Base-by-base conservation (phyloP, 371 early-diverging fungal species). In the Rhizopus arrhizus region DNA sequence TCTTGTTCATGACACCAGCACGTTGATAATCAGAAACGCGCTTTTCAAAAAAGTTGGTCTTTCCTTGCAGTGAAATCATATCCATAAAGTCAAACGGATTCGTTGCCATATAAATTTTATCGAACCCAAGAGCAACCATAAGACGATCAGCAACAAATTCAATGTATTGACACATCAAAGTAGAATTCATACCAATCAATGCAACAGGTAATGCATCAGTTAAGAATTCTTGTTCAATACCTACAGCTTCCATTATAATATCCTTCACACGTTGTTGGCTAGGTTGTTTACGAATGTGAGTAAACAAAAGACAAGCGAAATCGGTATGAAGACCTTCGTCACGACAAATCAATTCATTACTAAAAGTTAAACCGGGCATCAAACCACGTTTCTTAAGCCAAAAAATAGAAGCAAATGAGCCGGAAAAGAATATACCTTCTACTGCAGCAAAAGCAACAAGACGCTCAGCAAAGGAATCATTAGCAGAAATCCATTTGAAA, bases 81-180 rank as follows among this genome's bases (percentile, higher is more conserved):
- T 99, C 99, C 99, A 99, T 99, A 70, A 99, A 99, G 75, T 99
- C 99, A 68, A 99, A 99, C 48, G 99, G 99, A 74, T 99, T 99
- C 66, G 89, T 81, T 3, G 84, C 87, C 42, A 92, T 88, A 85
- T 93, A 99, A 62, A 86, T 70, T 83, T 99, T 99, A 49, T 77
- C 71, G 58, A 88, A 86, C 31, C 96, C 97, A 34, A 99, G 86
- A n/a, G 94, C 89, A 22, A 96, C 92, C 52, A 99, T 77, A 35
- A 99, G 82, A 56, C 97, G 85, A 73, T 99, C 99, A 12, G 99
- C 99, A 3, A 99, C 99, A 82, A 98, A 99, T 81, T 99, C 99
- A 70, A 99, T 99, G 83, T 99, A 99, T 81, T 90, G 89, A 64
- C 91, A 89, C 99, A 99, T 99, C 45, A 98, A 83, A 45, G 77